A percentile compares a stretch with the other conserved stretches of the same genome.
These are phyloP conservation scores for Fusarium falciforme DNA, from an alignment of 2,329 filamentous ascomycete species.

Conservation along the genomic window DNA sequence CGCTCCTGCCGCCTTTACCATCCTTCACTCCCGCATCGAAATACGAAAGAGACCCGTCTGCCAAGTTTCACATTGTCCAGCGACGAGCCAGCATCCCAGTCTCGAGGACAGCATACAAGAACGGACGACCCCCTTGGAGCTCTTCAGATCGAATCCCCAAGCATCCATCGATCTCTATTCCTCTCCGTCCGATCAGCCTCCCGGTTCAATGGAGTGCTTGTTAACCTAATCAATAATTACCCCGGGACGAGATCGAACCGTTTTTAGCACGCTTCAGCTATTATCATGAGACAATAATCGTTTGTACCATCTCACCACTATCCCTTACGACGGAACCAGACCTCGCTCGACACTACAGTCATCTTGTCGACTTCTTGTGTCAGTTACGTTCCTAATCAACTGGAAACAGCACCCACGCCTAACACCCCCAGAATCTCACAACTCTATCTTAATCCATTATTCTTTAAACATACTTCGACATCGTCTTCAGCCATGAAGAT, in stretches of 20 bases:
- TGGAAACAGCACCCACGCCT: neutral
- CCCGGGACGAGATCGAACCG: constrained; percentile 29
- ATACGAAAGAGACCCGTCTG: constrained; percentile 31
- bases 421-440: constrained; percentile 9
- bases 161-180: constrained; percentile 16
- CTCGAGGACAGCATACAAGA: constrained; percentile 35
- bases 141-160: constrained; percentile 30
- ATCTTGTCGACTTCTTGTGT: constrained; percentile 24
- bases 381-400: neutral
- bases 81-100: constrained; percentile 24
- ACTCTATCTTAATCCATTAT: constrained; percentile 14
- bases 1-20: constrained; percentile 24
- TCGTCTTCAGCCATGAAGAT: constrained; percentile 30
- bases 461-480: neutral
- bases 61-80: constrained; percentile 28
- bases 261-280: constrained; percentile 17
- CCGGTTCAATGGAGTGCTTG: constrained; percentile 10
- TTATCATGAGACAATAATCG: constrained; percentile 32
- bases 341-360: constrained; percentile 21
- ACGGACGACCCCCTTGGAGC: constrained; percentile 30
- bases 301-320: constrained; percentile 23
- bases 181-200: constrained; percentile 12
- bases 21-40: constrained; percentile 23
- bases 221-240: constrained; percentile 41
- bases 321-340: constrained; percentile 19